Percentiles rank a stretch among this genome's conserved stretches.
These are phyloP conservation scores for Symmetrospora coprosmae DNA, from an alignment of 768 basidiomycete species.

Conservation along the genomic window DNA sequence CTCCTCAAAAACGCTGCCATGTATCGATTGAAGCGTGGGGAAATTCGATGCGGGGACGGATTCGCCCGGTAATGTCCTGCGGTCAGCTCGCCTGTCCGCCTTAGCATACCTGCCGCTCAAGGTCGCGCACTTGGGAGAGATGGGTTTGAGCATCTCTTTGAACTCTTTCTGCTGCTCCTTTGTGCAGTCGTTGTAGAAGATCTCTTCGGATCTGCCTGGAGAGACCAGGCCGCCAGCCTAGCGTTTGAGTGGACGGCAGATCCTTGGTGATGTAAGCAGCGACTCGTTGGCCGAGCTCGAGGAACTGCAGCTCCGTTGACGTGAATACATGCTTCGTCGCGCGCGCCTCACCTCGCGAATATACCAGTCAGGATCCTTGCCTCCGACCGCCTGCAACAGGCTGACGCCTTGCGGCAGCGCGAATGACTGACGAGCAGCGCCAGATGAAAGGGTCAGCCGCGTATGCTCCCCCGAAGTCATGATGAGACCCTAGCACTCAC, in stretches of 20 bases:
- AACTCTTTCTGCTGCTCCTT: background rate
- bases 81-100: background rate
- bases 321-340: too few species aligned
- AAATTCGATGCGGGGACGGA: too few species aligned
- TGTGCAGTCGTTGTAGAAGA: slow-evolving; percentile 13
- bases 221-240: background rate
- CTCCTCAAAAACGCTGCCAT: too few species aligned
- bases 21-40: too few species aligned
- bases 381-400: background rate
- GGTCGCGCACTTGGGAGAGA: slow-evolving; percentile 6
- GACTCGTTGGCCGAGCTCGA: too few species aligned
- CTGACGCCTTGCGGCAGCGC: background rate
- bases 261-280: too few species aligned
- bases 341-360: too few species aligned
- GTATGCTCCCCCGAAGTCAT: background rate
- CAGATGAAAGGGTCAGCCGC: background rate
- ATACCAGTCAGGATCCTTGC: too few species aligned
- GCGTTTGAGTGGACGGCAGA: too few species aligned
- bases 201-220: background rate
- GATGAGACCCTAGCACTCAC: background rate
- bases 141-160: background rate
- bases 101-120: background rate
- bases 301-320: too few species aligned
- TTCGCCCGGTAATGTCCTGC: too few species aligned
- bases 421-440: background rate